Conservation (phyloP, 208 protist species). For the Trypanosoma scelopori region DNA sequence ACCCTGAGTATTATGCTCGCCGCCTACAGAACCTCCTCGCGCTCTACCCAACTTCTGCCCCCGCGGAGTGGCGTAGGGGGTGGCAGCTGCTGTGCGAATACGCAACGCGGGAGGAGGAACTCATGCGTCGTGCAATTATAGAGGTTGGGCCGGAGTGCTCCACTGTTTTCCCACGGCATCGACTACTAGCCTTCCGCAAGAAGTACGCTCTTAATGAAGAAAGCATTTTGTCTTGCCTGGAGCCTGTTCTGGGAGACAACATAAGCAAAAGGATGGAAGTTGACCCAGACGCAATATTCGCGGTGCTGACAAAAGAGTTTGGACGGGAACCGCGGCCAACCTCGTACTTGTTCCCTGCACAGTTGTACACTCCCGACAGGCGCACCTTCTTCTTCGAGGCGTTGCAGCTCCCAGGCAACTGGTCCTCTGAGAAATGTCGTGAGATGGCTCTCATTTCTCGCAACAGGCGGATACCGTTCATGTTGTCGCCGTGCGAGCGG, state of each 20-base stretch:
- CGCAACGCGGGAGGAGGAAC: constrained; percentile 43
- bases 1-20: constrained; percentile 42
- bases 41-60: constrained; percentile 28
- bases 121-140: constrained; percentile 51
- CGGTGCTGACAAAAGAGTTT: constrained; percentile 36
- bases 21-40: constrained; percentile 37
- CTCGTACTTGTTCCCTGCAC: constrained; percentile 44
- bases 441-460: constrained; percentile 36
- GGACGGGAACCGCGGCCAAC: constrained; percentile 45
- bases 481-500: constrained; percentile 65
- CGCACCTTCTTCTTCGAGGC: constrained; percentile 49
- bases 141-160: constrained; percentile 66
- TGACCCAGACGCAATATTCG: constrained; percentile 67
- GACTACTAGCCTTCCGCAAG: constrained; percentile 48
- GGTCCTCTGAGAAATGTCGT: constrained; percentile 4
- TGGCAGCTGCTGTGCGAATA: constrained; percentile 36
- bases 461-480: constrained; percentile 44
- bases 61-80: constrained; percentile 27
- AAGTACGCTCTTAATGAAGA: constrained; percentile 44
- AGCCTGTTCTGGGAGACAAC: constrained; percentile 19
- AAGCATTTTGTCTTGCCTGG: constrained; percentile 35
- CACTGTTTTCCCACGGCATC: constrained; percentile 46
- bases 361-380: constrained; percentile 35
- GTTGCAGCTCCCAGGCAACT: constrained; percentile 34
- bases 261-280: constrained; percentile 50